Evolutionary conservation across 2,329 filamentous ascomycete genomes (phyloP).

Genomic region (Graphilbum fragrans): DNA sequence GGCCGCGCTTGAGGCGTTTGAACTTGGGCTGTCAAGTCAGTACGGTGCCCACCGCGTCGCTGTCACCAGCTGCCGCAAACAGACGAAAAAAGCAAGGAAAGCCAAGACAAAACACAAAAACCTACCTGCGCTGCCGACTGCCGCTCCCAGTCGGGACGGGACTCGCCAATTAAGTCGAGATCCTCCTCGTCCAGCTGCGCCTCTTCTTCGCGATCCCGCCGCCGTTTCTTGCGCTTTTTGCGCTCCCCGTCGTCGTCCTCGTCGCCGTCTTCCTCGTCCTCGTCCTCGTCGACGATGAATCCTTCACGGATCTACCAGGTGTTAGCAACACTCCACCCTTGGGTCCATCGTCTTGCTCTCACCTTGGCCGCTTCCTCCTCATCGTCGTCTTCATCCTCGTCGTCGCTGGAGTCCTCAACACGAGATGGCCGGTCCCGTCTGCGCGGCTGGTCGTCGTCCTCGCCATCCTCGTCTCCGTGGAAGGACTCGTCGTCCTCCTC

Average conservation of each 20-base stretch:
- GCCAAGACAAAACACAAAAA: slow-evolving; percentile 7
- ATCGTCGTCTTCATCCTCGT: slow-evolving; percentile 87
- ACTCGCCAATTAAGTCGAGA: slow-evolving; percentile 84
- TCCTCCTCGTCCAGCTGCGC: slow-evolving; percentile 93
- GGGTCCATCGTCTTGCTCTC: slow-evolving; percentile 7
- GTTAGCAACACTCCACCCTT: background rate
- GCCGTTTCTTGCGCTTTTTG: slow-evolving; percentile 62
- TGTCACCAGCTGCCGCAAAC: no score
- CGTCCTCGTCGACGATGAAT: slow-evolving; percentile 91
- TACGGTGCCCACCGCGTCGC: no score
- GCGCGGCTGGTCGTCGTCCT: slow-evolving; percentile 49
- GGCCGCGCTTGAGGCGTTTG: slow-evolving; percentile 91
- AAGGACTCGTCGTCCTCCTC: slow-evolving; percentile 78
- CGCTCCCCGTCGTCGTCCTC: slow-evolving; percentile 41
- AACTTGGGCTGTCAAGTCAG: slow-evolving; percentile 58
- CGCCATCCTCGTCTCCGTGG: slow-evolving; percentile 68
- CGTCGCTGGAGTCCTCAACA: slow-evolving; percentile 78
- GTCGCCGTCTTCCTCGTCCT: slow-evolving; percentile 60
- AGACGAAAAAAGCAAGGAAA: background rate
- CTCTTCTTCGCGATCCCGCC: slow-evolving; percentile 66
- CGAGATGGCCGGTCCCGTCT: slow-evolving; percentile 26
- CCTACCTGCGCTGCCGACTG: slow-evolving; percentile 58
- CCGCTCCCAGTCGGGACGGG: slow-evolving; percentile 56
- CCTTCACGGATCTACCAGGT: slow-evolving; percentile 66
- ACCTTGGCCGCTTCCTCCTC: slow-evolving; percentile 73